A percentile compares a stretch with the other conserved stretches of the same genome.
phyloP scores from a whole-genome alignment of 2,329 filamentous ascomycete genomes.

The Nigrospora oryzae region DNA sequence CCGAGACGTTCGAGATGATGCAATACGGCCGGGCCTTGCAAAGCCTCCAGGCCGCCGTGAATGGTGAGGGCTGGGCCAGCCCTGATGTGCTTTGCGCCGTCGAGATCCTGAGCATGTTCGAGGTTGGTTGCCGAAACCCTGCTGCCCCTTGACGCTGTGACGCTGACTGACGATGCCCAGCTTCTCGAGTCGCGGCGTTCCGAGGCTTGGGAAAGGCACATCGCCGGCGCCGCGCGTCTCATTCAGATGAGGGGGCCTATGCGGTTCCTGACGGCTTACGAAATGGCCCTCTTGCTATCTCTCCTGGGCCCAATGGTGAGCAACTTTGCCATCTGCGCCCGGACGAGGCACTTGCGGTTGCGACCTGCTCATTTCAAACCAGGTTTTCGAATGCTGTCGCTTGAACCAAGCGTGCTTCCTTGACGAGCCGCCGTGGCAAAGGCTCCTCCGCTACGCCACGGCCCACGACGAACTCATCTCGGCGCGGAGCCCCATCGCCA shows the following conservation, averaged over 20 bases:
- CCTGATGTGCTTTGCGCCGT: constrained; percentile 7
- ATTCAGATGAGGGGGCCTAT: constrained; percentile 7
- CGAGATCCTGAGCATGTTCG: constrained; percentile 7
- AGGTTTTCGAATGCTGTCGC: constrained; percentile 3
- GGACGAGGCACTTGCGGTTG: too few species aligned
- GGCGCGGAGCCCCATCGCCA: constrained; percentile 1
- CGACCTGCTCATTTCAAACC: neutral
- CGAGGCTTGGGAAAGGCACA: constrained; percentile 6
- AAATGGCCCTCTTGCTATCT: constrained; percentile 6
- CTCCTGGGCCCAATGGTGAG: constrained; percentile 3
- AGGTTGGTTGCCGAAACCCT: constrained; percentile 3
- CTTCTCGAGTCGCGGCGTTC: constrained; percentile 4
- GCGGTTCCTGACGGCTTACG: constrained; percentile 6
- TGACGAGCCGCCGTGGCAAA: constrained; percentile 7
- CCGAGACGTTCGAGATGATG: neutral
- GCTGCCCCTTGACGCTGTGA: neutral
- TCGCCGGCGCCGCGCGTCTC: constrained; percentile 6
- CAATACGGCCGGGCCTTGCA: constrained; percentile 3
- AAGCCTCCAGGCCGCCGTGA: constrained; percentile 4
- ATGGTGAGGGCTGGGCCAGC: neutral
- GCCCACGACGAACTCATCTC: neutral
- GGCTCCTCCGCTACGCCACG: constrained; percentile 2
- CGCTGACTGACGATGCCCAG: neutral
- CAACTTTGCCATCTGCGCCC: neutral
- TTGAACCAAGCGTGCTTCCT: constrained; percentile 7